These are phyloP conservation scores for Schizophyllum commune DNA, from an alignment of 1,284 basidiomycete genomes.

Conservation along the genomic window DNA sequence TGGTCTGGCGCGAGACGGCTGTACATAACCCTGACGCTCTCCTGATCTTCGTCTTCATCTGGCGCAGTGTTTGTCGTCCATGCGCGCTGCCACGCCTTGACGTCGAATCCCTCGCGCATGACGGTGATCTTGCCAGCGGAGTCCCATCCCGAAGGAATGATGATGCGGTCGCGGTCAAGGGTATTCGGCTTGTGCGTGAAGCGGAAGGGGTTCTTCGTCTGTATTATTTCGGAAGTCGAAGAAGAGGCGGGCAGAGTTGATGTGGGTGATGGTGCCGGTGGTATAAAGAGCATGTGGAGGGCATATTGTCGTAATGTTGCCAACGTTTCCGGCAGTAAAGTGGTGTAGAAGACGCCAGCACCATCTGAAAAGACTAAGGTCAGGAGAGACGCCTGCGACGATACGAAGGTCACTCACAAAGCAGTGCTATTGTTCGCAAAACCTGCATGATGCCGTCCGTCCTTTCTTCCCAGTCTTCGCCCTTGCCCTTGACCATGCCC, in stretches of 20 bases:
- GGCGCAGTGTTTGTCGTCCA: conserved; percentile 69
- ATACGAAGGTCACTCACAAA: conserved; percentile 53
- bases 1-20: conserved; percentile 62
- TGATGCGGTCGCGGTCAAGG: conserved; percentile 85
- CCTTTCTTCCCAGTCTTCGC: conserved; percentile 89
- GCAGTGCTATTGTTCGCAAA: conserved; percentile 84
- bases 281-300: conserved; percentile 80
- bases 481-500: conserved; percentile 79
- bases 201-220: conserved; percentile 65
- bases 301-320: conserved; percentile 80
- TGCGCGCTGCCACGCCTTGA: conserved; percentile 71
- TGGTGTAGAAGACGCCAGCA: conserved; percentile 88
- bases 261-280: conserved; percentile 48
- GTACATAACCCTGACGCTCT: conserved; percentile 54
- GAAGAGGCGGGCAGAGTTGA: neutral
- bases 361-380: conserved; percentile 55
- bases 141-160: conserved; percentile 96
- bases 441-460: conserved; percentile 96
- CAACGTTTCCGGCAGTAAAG: conserved; percentile 74
- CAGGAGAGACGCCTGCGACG: conserved; percentile 7
- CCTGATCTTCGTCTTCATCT: conserved; percentile 35
- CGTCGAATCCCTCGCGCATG: conserved; percentile 87
- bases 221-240: neutral
- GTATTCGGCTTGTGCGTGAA: conserved; percentile 87
- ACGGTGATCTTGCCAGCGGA: conserved; percentile 95